Evolutionary conservation across 2,329 filamentous ascomycete species (phyloP).

Genomic region (Ophiobolus disseminans): DNA sequence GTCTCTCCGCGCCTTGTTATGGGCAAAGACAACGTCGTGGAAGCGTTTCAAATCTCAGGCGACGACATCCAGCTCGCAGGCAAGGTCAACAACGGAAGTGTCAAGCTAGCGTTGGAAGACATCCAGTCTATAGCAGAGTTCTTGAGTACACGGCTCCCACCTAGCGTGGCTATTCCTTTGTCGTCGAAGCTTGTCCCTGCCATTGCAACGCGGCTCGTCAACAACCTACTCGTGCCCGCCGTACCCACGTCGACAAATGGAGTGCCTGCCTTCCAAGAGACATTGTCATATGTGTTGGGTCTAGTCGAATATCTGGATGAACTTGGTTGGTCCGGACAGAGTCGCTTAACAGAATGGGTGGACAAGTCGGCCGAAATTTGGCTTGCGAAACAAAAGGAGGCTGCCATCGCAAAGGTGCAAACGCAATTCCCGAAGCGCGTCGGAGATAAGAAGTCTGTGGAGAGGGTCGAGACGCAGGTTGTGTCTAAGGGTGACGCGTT

Average conservation of each 20-base stretch:
- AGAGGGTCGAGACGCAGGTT: constrained; percentile 83
- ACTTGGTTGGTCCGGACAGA: constrained; percentile 67
- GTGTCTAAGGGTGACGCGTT: constrained; percentile 74
- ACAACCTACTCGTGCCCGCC: constrained; percentile 75
- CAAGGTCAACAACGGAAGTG: constrained; percentile 33
- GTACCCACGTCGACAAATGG: constrained; percentile 78
- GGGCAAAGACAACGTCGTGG: constrained; percentile 44
- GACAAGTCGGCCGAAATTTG: constrained; percentile 81
- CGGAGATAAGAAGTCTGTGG: constrained; percentile 72
- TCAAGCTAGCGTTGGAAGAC: constrained; percentile 40
- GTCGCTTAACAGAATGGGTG: constrained; percentile 78
- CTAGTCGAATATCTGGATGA: constrained; percentile 71
- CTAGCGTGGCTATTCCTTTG: constrained; percentile 60
- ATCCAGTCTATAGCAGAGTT: constrained; percentile 56
- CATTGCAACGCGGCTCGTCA: constrained; percentile 72
- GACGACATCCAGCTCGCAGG: constrained; percentile 44
- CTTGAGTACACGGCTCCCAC: constrained; percentile 59
- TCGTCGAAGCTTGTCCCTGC: constrained; percentile 74
- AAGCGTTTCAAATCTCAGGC: constrained; percentile 41
- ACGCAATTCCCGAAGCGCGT: constrained; percentile 71
- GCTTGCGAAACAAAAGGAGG: constrained; percentile 83
- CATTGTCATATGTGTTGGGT: constrained; percentile 67
- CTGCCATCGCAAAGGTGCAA: constrained; percentile 76
- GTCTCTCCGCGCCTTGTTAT: constrained; percentile 64
- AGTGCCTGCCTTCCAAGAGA: constrained; percentile 73